Conservation (phyloP, 495 filamentous ascomycete species). For the Lophium mytilinum region DNA sequence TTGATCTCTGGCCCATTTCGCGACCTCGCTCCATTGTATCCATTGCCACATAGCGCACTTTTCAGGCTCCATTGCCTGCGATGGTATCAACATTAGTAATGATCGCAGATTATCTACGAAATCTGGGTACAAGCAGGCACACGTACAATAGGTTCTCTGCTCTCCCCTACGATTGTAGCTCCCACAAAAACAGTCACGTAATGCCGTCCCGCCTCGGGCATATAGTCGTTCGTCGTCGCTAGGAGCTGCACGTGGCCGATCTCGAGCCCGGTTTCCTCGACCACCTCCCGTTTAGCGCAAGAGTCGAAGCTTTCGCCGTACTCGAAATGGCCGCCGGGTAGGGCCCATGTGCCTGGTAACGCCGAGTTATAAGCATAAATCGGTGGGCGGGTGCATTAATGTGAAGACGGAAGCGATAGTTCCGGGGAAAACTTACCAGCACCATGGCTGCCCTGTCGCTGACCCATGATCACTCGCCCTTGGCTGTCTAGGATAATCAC, state of each 20-base stretch:
- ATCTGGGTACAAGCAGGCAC: not conserved
- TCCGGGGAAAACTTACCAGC: conserved; percentile 20
- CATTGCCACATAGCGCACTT: conserved; percentile 61
- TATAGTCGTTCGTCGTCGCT: conserved; percentile 53
- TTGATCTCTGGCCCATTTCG: conserved; percentile 28
- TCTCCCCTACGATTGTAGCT: conserved; percentile 36
- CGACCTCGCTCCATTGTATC: conserved; percentile 44
- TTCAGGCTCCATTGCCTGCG: conserved; percentile 46
- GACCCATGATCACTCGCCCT: conserved; percentile 24
- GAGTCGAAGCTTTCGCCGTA: conserved; percentile 49
- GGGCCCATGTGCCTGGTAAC: conserved; percentile 46
- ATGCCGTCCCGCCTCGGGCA: conserved; percentile 46
- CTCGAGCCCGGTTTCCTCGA: conserved; percentile 58
- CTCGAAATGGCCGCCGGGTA: conserved; percentile 65
- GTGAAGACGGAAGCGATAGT: not conserved
- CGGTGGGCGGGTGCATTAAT: not conserved
- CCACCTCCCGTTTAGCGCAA: conserved; percentile 55
- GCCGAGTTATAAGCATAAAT: not conserved
- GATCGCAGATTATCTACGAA: too few relatives aligned
- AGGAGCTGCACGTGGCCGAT: conserved; percentile 42
- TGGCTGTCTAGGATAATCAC: conserved; percentile 18
- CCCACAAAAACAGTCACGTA: conserved; percentile 59
- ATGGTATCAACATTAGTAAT: too few relatives aligned
- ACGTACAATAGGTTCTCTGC: conserved; percentile 44
- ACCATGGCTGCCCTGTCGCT: conserved; percentile 28